Evolutionary conservation across 169 alveolate genomes (phyloP).

Genomic region (Plasmodium relictum): DNA sequence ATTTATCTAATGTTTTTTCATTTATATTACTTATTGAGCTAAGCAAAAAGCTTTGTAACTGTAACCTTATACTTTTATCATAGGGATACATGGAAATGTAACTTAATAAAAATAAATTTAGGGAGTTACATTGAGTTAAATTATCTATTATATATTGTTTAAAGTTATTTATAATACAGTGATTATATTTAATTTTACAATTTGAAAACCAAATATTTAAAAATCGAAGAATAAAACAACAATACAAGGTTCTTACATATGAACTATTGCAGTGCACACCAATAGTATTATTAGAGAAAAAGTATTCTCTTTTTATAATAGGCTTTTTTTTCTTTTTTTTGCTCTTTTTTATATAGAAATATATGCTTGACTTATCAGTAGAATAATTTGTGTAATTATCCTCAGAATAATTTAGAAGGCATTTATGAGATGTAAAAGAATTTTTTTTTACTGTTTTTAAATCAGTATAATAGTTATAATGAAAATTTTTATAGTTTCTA

Average conservation of each 20-base stretch:
- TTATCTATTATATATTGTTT: slow-evolving; percentile 27
- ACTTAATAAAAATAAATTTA: slow-evolving; percentile 73
- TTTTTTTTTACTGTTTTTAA: background rate
- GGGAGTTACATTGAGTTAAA: slow-evolving; percentile 10
- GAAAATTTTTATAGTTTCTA: slow-evolving; percentile 22
- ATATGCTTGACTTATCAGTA: slow-evolving; percentile 42
- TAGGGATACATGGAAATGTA: slow-evolving; percentile 78
- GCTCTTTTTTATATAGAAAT: slow-evolving; percentile 12
- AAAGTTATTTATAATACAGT: slow-evolving; percentile 9
- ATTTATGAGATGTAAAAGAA: background rate
- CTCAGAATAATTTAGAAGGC: slow-evolving; percentile 32
- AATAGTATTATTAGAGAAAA: slow-evolving; percentile 33
- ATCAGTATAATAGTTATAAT: slow-evolving; percentile 39
- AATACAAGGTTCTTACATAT: slow-evolving; percentile 65
- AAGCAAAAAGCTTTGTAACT: slow-evolving; percentile 57
- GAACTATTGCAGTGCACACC: slow-evolving; percentile 45
- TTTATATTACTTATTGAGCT: slow-evolving; percentile 13
- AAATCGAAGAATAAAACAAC: slow-evolving; percentile 58
- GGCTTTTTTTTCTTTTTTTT: background rate
- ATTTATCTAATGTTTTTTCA: slow-evolving; percentile 31
- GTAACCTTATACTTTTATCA: slow-evolving; percentile 59
- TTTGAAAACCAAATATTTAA: slow-evolving; percentile 28
- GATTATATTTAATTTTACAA: slow-evolving; percentile 27
- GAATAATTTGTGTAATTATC: slow-evolving; percentile 13
- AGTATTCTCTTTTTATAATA: background rate